Percentiles rank a stretch among this genome's conserved stretches.
Conservation (phyloP, 345 rosid species). For the Gossypium anomalum region DNA sequence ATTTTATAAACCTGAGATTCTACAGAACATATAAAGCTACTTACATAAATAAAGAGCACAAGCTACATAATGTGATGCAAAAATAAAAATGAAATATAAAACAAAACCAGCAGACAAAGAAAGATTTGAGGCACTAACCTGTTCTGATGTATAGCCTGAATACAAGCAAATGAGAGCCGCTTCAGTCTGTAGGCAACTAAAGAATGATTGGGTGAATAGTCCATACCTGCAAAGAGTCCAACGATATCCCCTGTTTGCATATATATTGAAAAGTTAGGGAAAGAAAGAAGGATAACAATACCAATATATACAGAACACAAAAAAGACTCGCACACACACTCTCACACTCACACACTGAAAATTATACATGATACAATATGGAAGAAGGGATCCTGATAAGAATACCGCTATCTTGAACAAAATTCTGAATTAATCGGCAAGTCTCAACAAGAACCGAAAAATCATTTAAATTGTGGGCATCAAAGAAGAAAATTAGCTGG, state of each 20-base stretch:
- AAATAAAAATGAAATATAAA: not conserved
- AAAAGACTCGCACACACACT: not conserved
- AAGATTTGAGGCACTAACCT: constrained; percentile 43
- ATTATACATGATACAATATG: not conserved
- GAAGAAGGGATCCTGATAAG: constrained; percentile 2
- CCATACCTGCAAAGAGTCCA: constrained; percentile 60
- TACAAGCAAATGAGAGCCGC: constrained; percentile 59
- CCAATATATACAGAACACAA: not conserved
- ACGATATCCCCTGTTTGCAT: constrained; percentile 61
- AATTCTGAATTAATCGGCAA: constrained; percentile 51
- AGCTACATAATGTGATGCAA: not conserved
- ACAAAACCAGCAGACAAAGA: not conserved
- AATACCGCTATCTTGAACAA: constrained; percentile 53
- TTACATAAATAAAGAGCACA: not conserved
- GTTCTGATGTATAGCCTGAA: constrained; percentile 72
- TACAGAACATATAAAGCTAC: not conserved
- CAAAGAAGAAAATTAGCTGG: constrained; percentile 70
- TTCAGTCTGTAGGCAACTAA: constrained; percentile 81
- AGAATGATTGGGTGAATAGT: constrained; percentile 41
- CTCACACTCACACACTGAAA: not conserved
- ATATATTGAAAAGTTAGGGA: not conserved
- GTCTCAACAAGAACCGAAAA: constrained; percentile 57
- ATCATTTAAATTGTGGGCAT: constrained; percentile 54
- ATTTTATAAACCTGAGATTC: not conserved
- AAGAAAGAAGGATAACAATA: not conserved